Evolutionary conservation across 371 early-diverging fungal genomes (phyloP), one percentile per base, ranked within the genome.

Genomic region (Parasitella parasitica): DNA sequence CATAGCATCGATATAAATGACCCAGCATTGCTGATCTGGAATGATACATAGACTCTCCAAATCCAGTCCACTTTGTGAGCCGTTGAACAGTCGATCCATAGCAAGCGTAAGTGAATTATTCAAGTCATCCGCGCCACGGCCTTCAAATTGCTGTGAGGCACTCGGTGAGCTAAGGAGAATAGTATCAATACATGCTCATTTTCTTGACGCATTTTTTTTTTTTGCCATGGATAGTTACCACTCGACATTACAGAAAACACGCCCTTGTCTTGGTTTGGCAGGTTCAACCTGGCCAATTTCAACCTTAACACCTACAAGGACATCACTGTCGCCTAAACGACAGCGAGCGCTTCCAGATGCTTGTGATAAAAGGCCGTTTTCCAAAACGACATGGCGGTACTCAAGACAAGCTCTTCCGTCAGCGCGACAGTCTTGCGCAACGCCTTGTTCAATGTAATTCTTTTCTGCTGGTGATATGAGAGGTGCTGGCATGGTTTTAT

Each of bases 221-320:
- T 11, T n/a, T n/a, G n/a, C n/a, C n/a, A n/a, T n/a, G n/a, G n/a
- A 24, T 20, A 38, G 36, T 67, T 77, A 91, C 89, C 94, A 95
- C 74, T 93, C 96, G 0, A 94, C 95, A 61, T 85, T 87, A 81
- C 94, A 93, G 8, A 91, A 75, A 34, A 96, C 76, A 22, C 89
- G 76, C 13, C 95, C 96, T 53, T 68, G 53, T 51, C 85, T 79
- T 12, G 77, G 76, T 37, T 76, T 80, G 6, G 72, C 83, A 6
- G 71, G 83, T 28, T 89, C 86, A 39, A 91, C 83, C 26, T 83
- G 78, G 28, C 88, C 93, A 48, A 96, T 88, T 63, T 94, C 95
- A 3, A 92, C 94, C 70, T 95, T 96, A 70, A 97, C 86, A 30
- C 98, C 96, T 15, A 96, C 96, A 16, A 97, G 78, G 0, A 97